These are phyloP conservation scores for Dentipellis sp. DNA, from an alignment of 768 basidiomycete genomes.

Conservation along the genomic window DNA sequence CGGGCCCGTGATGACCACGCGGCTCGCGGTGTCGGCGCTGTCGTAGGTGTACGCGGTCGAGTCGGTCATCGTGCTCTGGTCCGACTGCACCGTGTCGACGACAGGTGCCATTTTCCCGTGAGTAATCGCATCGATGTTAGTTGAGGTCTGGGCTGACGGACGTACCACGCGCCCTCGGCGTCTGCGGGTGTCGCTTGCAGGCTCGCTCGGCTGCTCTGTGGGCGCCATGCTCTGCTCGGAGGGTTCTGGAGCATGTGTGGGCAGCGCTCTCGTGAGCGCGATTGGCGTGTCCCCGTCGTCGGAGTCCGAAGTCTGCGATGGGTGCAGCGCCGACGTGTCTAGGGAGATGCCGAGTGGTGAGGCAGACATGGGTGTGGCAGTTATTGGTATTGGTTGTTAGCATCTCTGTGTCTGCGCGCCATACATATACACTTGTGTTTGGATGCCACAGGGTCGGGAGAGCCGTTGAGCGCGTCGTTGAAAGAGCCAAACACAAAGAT, in stretches of 20 bases:
- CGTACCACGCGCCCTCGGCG: not conserved
- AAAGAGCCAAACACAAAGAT: not conserved
- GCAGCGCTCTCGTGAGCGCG: not conserved
- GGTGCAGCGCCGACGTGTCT: not conserved
- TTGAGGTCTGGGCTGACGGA: not conserved
- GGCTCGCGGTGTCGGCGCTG: not conserved
- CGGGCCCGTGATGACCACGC: not conserved
- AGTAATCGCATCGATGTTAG: not conserved
- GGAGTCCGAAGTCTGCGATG: not conserved
- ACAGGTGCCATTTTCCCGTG: not conserved
- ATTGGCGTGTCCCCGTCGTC: not conserved
- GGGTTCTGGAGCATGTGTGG: too few relatives aligned
- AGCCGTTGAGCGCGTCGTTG: not conserved
- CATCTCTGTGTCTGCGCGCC: not conserved
- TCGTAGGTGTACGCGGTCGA: not conserved
- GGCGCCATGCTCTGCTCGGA: not conserved
- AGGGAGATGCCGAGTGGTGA: not conserved
- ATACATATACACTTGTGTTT: not conserved
- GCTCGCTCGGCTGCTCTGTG: not conserved
- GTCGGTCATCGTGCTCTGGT: not conserved
- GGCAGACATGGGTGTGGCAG: not conserved
- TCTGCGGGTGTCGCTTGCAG: too few relatives aligned
- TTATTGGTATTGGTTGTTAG: not conserved
- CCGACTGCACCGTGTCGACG: not conserved
- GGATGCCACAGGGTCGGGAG: not conserved